Evolutionary conservation across 129 eudicot species (phyloP).

Genomic region (Lactuca sativa): DNA sequence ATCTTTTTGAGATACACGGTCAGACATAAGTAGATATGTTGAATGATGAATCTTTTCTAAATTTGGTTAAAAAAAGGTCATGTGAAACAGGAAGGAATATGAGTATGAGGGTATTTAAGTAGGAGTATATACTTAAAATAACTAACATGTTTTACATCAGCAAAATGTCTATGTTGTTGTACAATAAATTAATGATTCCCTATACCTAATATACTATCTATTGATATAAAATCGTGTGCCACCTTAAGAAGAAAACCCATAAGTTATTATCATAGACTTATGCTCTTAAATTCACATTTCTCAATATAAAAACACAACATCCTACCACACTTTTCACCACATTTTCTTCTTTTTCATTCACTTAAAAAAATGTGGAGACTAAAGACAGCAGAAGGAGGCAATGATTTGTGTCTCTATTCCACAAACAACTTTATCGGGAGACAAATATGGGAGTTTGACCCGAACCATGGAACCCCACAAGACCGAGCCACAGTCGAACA

Average conservation of each 20-base stretch:
- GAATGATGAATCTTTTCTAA: too few relatives aligned
- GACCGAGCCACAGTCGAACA: constrained; percentile 43
- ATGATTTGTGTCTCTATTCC: constrained; percentile 38
- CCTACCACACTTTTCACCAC: not conserved
- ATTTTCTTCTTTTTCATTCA: not conserved
- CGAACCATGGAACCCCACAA: constrained; percentile 41
- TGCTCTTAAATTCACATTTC: not conserved
- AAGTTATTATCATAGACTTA: not conserved
- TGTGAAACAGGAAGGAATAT: too few relatives aligned
- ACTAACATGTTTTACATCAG: too few relatives aligned
- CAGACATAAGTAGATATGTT: too few relatives aligned
- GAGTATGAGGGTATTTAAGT: too few relatives aligned
- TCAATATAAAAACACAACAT: not conserved
- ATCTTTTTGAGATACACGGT: too few relatives aligned
- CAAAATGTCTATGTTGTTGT: too few relatives aligned
- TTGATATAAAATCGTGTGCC: not conserved
- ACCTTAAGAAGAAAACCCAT: not conserved
- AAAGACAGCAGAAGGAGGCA: constrained; percentile 52
- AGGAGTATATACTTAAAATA: too few relatives aligned
- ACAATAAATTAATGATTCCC: not conserved
- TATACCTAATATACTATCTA: not conserved
- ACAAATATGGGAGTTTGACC: constrained; percentile 62
- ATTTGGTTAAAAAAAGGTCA: too few relatives aligned
- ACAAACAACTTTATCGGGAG: constrained; percentile 53
- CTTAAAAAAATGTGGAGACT: constrained; percentile 55